Base-by-base conservation (phyloP, 1,284 basidiomycete species). In the Cryptococcus sp. region DNA sequence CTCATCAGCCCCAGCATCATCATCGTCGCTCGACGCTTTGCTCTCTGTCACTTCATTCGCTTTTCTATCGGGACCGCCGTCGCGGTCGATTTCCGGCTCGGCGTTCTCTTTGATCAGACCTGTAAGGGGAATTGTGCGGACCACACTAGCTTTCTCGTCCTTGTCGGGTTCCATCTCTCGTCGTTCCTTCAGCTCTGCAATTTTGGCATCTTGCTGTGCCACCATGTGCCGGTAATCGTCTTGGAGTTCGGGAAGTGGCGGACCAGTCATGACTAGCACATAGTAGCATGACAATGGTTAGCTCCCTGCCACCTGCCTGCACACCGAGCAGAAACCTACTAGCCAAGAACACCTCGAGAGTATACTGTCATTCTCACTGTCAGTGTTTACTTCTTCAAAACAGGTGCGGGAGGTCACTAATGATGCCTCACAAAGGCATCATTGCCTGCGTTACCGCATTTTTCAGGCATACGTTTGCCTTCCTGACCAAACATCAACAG, bases 371-470 rank as follows among this genome's bases (percentile, higher is more conserved):
- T n/a, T 25, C 25, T 39, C 39, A 34, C 23, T 15, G 43, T 8
- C 22, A 25, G 23, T 46, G 5, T 10, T 6, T 46, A 4, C 23
- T 45, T 29, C 50, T 5, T 2, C 29, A 10, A 34, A 34, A 34
- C 13, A 34, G 29, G 8, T 34, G 11, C 10, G 15, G 2, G 34
- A 34, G 10, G 19, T n/a, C 13, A 62, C 69, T n/a, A n/a, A n/a
- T n/a, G n/a, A n/a, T n/a, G n/a, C n/a, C n/a, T 59, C 47, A 73
- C 71, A 51, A 64, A 62, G 23, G 72, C 70, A 43, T 67, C 59
- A 45, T 76, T 72, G 2, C 74, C 74, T 1, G 72, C 66, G 54
- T 75, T 72, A 1, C 65, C 72, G 37, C 47, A 64, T 11, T 54
- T 52, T 4, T 56, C 34, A 11, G 67, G 64, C 43, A 25, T 44